phyloP scores from a whole-genome alignment of 1,139 yeast genomes.

The Yamadazyma triangularis region DNA sequence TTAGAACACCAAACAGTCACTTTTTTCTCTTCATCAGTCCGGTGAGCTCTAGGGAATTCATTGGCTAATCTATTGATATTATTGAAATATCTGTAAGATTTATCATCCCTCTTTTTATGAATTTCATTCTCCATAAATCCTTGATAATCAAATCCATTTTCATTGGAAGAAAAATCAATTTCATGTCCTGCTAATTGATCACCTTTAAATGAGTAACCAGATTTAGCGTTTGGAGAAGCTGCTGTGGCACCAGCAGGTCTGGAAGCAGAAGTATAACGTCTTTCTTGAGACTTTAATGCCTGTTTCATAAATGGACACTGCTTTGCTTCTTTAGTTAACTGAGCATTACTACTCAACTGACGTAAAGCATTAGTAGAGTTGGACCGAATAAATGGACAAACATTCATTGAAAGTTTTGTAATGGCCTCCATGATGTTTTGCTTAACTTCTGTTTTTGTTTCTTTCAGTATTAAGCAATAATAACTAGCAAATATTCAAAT shows the following conservation, averaged over 20 bases:
- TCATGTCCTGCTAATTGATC: conserved; percentile 23
- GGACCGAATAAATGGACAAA: conserved; percentile 83
- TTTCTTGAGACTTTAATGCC: conserved; percentile 49
- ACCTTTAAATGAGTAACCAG: conserved; percentile 30
- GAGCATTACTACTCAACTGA: conserved; percentile 37
- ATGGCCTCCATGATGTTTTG: conserved; percentile 64
- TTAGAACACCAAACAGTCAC: conserved; percentile 99
- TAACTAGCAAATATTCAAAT: no score
- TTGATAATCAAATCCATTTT: conserved; percentile 57
- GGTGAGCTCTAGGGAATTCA: conserved; percentile 91
- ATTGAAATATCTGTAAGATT: conserved; percentile 92
- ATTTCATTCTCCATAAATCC: conserved; percentile 62
- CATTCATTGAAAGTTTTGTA: conserved; percentile 70
- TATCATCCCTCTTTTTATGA: conserved; percentile 72
- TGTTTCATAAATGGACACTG: conserved; percentile 87
- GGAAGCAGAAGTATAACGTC: conserved; percentile 55
- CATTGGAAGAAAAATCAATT: conserved; percentile 33
- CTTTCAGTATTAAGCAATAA: not conserved
- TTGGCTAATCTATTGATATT: conserved; percentile 93
- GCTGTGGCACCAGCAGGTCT: conserved; percentile 51
- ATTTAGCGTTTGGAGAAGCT: conserved; percentile 22
- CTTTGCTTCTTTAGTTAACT: conserved; percentile 60
- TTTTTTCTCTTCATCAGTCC: conserved; percentile 66
- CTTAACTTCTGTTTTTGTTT: not conserved
- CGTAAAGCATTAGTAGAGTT: conserved; percentile 60